Evolutionary conservation across 345 rosid genomes (phyloP), one percentile per base, ranked within the genome.

Genomic region (Moricandia arvensis): DNA sequence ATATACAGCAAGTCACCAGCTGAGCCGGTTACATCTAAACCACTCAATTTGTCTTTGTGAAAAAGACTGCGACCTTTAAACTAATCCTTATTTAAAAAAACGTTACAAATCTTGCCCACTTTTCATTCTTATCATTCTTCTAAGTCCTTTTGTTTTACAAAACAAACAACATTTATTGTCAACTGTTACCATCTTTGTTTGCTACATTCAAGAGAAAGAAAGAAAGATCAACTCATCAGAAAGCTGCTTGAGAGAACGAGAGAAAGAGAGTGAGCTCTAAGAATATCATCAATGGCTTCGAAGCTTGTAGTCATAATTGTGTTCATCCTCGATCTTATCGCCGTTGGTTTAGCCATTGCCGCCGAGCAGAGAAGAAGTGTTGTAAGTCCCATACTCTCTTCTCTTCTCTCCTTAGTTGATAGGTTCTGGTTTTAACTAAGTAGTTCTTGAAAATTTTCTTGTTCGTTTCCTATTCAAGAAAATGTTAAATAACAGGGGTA

Each of bases 351-450:
- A 66, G 97, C 97, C 72, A 86, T 90, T 59, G 99, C 95, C 43
- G 97, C 97, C 64, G 99, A 94, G 84, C 99, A 90, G 81, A 89
- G 97, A 74, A 86, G 97, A 85, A 94, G 93, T 84, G 89, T 87
- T 59, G 99, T 94, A 58, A 90, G 96, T 80, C 43, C 60, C 53
- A 47, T n/a, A 27, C 30, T 11, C 61, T 49, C 35, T 29, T 27
- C 38, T 41, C 31, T 27, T 27, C 70, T 57, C 54, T 10, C 45
- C 45, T 61, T 11, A 37, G 21, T 27, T 26, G 5, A 43, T 59
- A 66, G 69, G 72, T 47, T 74, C 13, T 78, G 55, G 29, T 63
- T 76, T 57, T 34, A 33, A 55, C 3, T 24, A 26, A 30, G 54
- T 29, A 33, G 63, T 55, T 63, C 37, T 2, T 53, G 59, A 29